A percentile compares a stretch with the other conserved stretches of the same genome.
Evolutionary conservation across 2,329 filamentous ascomycete genomes (phyloP).

Genomic region (Dothideomycetes sp.): DNA sequence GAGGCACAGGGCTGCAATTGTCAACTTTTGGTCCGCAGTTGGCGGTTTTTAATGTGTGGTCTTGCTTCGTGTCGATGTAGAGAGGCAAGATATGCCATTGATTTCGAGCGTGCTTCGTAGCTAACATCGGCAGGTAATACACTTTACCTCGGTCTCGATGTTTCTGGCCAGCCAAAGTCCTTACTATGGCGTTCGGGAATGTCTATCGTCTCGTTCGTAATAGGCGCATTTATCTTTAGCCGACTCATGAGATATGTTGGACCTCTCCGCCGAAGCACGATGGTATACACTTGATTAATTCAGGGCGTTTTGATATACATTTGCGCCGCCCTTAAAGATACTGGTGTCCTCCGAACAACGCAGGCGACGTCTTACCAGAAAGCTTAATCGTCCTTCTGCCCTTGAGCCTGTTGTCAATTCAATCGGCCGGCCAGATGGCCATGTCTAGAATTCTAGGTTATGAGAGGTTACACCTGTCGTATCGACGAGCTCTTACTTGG

Average conservation of each 20-base stretch:
- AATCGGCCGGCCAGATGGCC: constrained; percentile 69
- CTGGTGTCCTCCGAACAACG: constrained; percentile 24
- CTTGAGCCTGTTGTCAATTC: constrained; percentile 62
- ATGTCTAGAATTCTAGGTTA: constrained; percentile 60
- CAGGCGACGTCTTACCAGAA: constrained; percentile 33
- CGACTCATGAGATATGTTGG: constrained; percentile 56
- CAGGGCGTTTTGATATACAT: constrained; percentile 34
- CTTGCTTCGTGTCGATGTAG: constrained; percentile 76
- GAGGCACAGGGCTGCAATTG: constrained; percentile 45
- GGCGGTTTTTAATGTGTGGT: constrained; percentile 66
- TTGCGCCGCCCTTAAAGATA: constrained; percentile 34
- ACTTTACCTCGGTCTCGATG: constrained; percentile 65
- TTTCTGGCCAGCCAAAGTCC: constrained; percentile 45
- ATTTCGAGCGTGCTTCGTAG: no score
- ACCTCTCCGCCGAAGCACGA: constrained; percentile 54
- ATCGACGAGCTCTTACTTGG: constrained; percentile 72
- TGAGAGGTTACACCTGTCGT: constrained; percentile 66
- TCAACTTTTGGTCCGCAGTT: constrained; percentile 65
- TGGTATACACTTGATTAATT: constrained; percentile 38
- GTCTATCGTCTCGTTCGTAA: constrained; percentile 61
- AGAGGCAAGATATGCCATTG: constrained; percentile 48
- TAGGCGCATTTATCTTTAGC: constrained; percentile 63
- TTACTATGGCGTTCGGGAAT: constrained; percentile 53
- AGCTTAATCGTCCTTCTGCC: constrained; percentile 50
- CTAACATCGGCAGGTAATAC: constrained; percentile 49